Percentiles rank a stretch among this genome's conserved stretches.
These are phyloP conservation scores for Protomyces inundatus DNA, from an alignment of 1,139 yeast genomes.

Conservation along the genomic window DNA sequence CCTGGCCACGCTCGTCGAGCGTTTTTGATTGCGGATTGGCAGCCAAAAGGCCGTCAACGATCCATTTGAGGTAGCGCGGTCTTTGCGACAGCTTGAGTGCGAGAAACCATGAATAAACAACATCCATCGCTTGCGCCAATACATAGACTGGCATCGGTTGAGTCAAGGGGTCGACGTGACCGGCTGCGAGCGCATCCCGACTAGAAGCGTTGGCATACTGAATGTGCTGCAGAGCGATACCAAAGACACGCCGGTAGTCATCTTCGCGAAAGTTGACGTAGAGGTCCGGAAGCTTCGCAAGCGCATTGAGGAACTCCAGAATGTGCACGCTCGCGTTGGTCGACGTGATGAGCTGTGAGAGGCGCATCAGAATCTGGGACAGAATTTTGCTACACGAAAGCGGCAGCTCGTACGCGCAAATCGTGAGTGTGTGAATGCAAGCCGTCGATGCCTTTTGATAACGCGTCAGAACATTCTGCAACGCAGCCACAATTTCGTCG, in stretches of 20 bases:
- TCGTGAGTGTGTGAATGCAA: constrained; percentile 66
- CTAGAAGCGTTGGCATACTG: constrained; percentile 58
- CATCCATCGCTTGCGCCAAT: constrained; percentile 59
- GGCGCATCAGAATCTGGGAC: constrained; percentile 57
- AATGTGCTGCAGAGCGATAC: constrained; percentile 73
- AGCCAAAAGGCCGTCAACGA: constrained; percentile 54
- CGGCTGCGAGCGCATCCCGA: constrained; percentile 38
- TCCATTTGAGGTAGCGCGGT: constrained; percentile 55
- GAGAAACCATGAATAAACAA: constrained; percentile 68
- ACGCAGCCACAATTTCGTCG: constrained; percentile 62
- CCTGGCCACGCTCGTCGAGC: constrained; percentile 53
- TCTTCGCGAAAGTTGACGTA: constrained; percentile 70
- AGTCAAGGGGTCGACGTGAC: constrained; percentile 41
- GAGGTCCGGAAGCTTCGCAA: constrained; percentile 61
- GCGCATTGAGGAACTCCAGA: constrained; percentile 63
- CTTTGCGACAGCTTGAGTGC: constrained; percentile 59
- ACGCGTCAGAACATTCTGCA: constrained; percentile 60
- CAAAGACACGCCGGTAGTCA: constrained; percentile 75
- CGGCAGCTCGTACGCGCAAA: constrained; percentile 79
- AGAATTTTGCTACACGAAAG: constrained; percentile 63
- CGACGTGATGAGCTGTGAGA: constrained; percentile 70
- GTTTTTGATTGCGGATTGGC: constrained; percentile 43
- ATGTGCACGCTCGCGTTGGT: constrained; percentile 67
- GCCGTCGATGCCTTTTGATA: constrained; percentile 71
- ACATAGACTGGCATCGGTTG: constrained; percentile 53